These are phyloP conservation scores for Colletotrichum chlorophyti DNA, from an alignment of 2,329 filamentous ascomycete genomes.

Conservation along the genomic window DNA sequence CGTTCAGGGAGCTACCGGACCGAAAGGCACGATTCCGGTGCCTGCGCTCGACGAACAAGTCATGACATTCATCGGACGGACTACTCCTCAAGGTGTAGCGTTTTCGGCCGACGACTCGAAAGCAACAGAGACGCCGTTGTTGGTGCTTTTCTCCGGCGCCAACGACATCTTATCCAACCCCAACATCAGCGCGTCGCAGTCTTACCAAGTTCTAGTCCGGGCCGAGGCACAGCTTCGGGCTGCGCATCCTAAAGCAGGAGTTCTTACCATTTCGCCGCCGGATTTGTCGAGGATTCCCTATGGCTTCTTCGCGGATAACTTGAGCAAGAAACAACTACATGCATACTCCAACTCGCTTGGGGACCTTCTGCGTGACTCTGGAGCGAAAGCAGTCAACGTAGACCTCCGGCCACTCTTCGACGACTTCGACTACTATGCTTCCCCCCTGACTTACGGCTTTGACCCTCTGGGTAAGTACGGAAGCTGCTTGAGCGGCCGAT, in stretches of 20 bases:
- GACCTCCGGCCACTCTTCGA: slow-evolving; percentile 15
- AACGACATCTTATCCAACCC: slow-evolving; percentile 22
- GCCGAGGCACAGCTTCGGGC: neutral
- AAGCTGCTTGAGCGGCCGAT: slow-evolving; percentile 13
- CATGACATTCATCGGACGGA: slow-evolving; percentile 1
- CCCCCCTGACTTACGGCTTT: slow-evolving; percentile 10
- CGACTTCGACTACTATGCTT: slow-evolving; percentile 21
- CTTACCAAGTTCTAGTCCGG: neutral
- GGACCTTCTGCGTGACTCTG: neutral
- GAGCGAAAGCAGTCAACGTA: neutral
- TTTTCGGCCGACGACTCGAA: neutral
- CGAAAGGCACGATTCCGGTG: slow-evolving; percentile 6
- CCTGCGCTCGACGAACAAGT: slow-evolving; percentile 16
- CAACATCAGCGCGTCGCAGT: slow-evolving; percentile 23
- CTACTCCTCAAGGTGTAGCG: neutral
- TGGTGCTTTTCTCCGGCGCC: slow-evolving; percentile 8
- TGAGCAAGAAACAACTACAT: neutral
- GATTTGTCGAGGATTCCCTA: slow-evolving; percentile 12
- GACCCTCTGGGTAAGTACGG: slow-evolving; percentile 15
- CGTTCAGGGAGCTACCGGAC: slow-evolving; percentile 20
- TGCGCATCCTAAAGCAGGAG: neutral
- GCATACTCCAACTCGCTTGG: neutral
- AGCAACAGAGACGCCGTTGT: slow-evolving; percentile 1
- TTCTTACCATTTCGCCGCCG: slow-evolving; percentile 14
- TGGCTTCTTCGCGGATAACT: neutral